phyloP scores from a whole-genome alignment of 208 protist genomes.

The Acanthamoeba royreba region DNA sequence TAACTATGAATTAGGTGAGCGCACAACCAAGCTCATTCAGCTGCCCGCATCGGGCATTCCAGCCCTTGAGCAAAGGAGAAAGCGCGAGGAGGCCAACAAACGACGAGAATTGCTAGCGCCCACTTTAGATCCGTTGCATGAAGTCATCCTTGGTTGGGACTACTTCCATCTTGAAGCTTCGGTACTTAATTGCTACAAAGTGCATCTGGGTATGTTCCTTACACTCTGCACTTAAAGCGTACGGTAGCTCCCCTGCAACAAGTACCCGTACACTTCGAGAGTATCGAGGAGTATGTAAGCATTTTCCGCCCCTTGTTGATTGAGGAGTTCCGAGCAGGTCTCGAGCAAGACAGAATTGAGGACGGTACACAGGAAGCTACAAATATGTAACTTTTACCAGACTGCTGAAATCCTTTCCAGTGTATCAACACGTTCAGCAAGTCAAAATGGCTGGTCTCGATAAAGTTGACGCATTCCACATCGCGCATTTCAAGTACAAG shows the following conservation, averaged over 20 bases:
- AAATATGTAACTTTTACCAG: no score
- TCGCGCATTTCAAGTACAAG: slow-evolving; percentile 18
- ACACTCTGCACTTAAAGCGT: no score
- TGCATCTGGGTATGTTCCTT: no score
- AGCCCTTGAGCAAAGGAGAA: neutral
- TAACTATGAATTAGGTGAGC: no score
- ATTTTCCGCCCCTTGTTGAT: slow-evolving; percentile 67
- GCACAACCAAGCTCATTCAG: slow-evolving; percentile 11
- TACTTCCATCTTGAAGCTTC: slow-evolving; percentile 18
- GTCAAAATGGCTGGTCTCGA: neutral
- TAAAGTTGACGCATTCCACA: slow-evolving; percentile 37
- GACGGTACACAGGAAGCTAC: no score
- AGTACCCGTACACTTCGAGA: slow-evolving; percentile 18
- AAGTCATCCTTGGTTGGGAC: slow-evolving; percentile 3
- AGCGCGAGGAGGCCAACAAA: neutral
- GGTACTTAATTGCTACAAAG: no score
- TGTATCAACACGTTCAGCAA: neutral
- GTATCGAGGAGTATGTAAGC: slow-evolving; percentile 52
- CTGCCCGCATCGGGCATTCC: neutral
- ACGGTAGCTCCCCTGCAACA: no score
- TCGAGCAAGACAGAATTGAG: slow-evolving; percentile 46
- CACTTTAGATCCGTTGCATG: neutral
- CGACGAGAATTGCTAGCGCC: neutral
- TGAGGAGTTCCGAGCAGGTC: slow-evolving; percentile 65
- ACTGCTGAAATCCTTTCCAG: no score